Percentiles rank a stretch among this genome's conserved stretches.
phyloP scores from a whole-genome alignment of 1,284 basidiomycete genomes.

The Mycosarcoma mackinlayi region DNA sequence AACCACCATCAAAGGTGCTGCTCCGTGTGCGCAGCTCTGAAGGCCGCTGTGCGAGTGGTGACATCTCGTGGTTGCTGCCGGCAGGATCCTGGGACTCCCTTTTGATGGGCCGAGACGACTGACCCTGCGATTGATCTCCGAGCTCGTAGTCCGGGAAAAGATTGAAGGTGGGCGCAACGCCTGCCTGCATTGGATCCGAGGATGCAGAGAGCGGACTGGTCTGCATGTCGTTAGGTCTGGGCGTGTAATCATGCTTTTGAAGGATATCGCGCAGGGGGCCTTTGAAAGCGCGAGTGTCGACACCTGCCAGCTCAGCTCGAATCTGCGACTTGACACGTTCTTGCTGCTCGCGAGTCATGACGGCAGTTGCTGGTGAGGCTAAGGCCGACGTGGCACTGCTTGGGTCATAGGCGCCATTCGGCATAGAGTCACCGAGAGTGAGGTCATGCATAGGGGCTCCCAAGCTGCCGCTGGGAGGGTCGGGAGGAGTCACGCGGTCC shows the following conservation, averaged over 20 bases:
- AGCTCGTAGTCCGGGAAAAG: constrained; percentile 45
- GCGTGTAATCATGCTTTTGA: constrained; percentile 45
- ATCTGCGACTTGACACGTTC: constrained; percentile 48
- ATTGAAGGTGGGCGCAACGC: constrained; percentile 39
- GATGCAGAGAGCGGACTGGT: constrained; percentile 36
- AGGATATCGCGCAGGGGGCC: constrained; percentile 55
- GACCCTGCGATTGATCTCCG: constrained; percentile 18
- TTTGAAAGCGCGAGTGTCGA: constrained; percentile 56
- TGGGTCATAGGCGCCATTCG: constrained; percentile 18
- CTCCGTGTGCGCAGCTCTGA: constrained; percentile 40
- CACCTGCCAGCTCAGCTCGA: constrained; percentile 50
- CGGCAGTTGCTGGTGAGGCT: constrained; percentile 17
- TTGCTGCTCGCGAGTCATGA: constrained; percentile 41
- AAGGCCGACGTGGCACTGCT: constrained; percentile 13
- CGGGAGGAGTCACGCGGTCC: constrained; percentile 20
- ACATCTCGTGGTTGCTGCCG: constrained; percentile 19
- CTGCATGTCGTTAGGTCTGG: constrained; percentile 33
- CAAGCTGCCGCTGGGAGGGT: constrained; percentile 45
- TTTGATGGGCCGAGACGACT: constrained; percentile 13
- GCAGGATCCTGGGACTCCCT: constrained; percentile 1
- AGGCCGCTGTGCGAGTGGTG: constrained; percentile 15
- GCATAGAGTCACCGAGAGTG: constrained; percentile 41
- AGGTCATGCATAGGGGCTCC: constrained; percentile 51
- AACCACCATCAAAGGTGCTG: constrained; percentile 46
- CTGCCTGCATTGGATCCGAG: constrained; percentile 44